Conservation (phyloP, 768 basidiomycete species). For the Boletus vinaceobasis region DNA sequence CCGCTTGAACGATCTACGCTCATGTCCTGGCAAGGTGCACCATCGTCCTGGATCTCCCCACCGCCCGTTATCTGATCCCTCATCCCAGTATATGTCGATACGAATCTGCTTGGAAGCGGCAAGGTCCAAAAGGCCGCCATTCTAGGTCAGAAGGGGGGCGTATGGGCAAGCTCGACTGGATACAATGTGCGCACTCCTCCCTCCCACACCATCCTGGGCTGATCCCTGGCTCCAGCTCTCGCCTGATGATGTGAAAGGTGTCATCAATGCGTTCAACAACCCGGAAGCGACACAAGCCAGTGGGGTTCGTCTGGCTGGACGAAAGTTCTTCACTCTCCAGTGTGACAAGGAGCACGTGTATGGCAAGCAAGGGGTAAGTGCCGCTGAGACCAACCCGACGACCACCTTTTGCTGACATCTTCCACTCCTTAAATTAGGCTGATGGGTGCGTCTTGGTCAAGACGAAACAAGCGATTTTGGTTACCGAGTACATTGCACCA, state of each 20-base stretch:
- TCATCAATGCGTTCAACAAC: conserved; percentile 41
- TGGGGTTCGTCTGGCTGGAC: conserved; percentile 62
- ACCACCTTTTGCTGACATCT: neutral
- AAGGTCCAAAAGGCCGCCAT: conserved; percentile 70
- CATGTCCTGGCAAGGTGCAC: conserved; percentile 81
- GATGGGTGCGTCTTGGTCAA: conserved; percentile 73
- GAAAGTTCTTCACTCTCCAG: conserved; percentile 72
- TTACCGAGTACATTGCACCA: conserved; percentile 70
- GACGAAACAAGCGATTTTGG: conserved; percentile 82
- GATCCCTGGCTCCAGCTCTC: conserved; percentile 14
- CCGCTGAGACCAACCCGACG: neutral
- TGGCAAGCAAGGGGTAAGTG: conserved; percentile 72
- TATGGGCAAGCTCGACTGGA: conserved; percentile 28
- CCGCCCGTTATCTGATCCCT: conserved; percentile 35
- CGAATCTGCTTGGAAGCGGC: conserved; percentile 68
- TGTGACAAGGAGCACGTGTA: conserved; percentile 55
- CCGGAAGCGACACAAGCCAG: conserved; percentile 40
- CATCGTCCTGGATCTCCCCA: neutral
- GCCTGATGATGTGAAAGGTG: conserved; percentile 23
- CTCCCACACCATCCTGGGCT: neutral
- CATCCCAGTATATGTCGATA: conserved; percentile 71
- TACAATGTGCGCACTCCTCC: conserved; percentile 12
- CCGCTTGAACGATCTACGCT: conserved; percentile 7
- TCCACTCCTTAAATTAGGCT: conserved; percentile 39
- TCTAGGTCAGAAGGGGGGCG: conserved; percentile 27